Percentiles rank a stretch among this genome's conserved stretches.
phyloP scores from a whole-genome alignment of 2,329 filamentous ascomycete genomes.

The Drechslerella stenobrocha region DNA sequence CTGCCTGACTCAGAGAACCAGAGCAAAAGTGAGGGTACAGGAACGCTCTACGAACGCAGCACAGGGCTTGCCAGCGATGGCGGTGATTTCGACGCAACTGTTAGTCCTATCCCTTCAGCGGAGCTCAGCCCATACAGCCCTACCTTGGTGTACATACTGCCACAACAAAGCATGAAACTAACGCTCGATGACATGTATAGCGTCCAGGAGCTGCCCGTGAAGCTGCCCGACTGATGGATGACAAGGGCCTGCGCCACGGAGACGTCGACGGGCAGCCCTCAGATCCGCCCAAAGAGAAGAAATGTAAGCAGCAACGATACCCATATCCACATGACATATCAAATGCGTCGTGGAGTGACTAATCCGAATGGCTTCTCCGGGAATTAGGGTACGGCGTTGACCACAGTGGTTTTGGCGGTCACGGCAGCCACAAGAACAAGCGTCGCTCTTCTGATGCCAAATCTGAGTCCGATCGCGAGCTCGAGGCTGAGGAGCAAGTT shows the following conservation, averaged over 20 bases:
- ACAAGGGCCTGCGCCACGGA: slow-evolving; percentile 59
- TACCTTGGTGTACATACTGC: not conserved
- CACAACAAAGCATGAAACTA: not conserved
- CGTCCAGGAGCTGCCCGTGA: slow-evolving; percentile 68
- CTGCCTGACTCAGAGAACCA: slow-evolving; percentile 52
- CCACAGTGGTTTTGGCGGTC: slow-evolving; percentile 37
- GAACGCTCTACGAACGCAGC: slow-evolving; percentile 64
- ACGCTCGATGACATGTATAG: not conserved
- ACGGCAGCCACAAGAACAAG: slow-evolving; percentile 42
- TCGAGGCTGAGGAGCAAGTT: not conserved
- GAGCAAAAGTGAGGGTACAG: slow-evolving; percentile 59
- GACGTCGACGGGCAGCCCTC: slow-evolving; percentile 48
- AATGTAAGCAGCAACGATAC: slow-evolving; percentile 19
- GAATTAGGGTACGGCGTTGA: slow-evolving; percentile 44
- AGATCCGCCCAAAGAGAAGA: slow-evolving; percentile 35
- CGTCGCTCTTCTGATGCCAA: slow-evolving; percentile 19
- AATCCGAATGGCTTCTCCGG: slow-evolving; percentile 30
- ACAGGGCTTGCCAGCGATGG: slow-evolving; percentile 67
- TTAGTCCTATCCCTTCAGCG: slow-evolving; percentile 4
- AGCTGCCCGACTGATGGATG: slow-evolving; percentile 66
- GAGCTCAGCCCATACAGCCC: not conserved
- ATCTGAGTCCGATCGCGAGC: not conserved
- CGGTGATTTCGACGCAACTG: slow-evolving; percentile 67
- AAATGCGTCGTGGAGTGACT: not conserved
- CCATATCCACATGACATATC: not conserved